Base-by-base conservation (phyloP, 2,329 filamentous ascomycete species). In the Claviceps spartinae region DNA sequence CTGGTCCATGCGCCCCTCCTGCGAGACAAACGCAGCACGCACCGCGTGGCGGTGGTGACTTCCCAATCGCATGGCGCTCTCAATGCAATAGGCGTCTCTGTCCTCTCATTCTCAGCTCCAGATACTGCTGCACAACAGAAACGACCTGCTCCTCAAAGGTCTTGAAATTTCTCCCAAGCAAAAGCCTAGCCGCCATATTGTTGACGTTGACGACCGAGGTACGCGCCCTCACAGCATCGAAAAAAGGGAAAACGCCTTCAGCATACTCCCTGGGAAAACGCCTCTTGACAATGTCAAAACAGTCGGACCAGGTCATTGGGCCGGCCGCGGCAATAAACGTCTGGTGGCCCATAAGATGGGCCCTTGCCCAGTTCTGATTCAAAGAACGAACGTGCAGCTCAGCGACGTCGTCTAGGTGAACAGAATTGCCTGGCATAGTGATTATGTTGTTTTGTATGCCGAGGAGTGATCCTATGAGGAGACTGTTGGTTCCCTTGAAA, bases 331-430 rank as follows among this genome's bases (percentile, higher is more conserved):
- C 63, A 4, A 48, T 26, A 5, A 58, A 52, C 8, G 48, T 46
- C 24, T 52, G 37, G 47, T 63, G 63, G 5, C 63, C 64, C 1
- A 61, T 53, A 5, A 70, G 55, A 1, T 56, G 30, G 30, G 30
- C 30, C 3, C 30, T 34, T 34, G 30, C 30, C 30, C 30, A 34
- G 30, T 34, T 55, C 30, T 61, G 58, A 24, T 65, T 54, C 5
- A 72, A 62, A 4, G 69, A 67, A 5, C 56, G 54, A 30, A 72
- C 63, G 49, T 72, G 69, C 5, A 63, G 62, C 26, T 59, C 60
- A 1, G 69, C 67, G 4, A 69, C 67, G 51, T 71, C 68, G 49
- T 69, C 63, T 16, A 69, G 57, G 52, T 70, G 64, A 14, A 70
- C 68, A 8, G 61, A 61, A 16, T 57, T 58, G 20, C 67, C 66